Conservation (phyloP, 306 rosid genomes). For the Adenanthera pavonina region DNA sequence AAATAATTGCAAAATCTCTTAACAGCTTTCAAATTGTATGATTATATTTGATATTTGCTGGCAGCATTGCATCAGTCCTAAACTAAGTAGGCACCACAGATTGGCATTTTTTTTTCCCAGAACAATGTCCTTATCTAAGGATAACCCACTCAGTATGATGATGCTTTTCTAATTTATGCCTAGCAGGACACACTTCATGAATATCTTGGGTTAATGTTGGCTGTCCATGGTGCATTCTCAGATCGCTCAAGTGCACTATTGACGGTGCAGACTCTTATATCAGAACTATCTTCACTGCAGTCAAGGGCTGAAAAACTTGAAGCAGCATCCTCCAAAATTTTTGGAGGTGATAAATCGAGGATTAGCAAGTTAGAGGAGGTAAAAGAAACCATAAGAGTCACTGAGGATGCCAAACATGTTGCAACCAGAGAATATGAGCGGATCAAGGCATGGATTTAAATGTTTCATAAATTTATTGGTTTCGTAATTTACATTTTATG, state of each 20-base stretch:
- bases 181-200: conserved; percentile 81
- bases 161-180: conserved; percentile 40
- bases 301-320: conserved; percentile 91
- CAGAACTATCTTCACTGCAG: conserved; percentile 77
- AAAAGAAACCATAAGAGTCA: conserved; percentile 73
- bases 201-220: conserved; percentile 91
- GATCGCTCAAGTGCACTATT: conserved; percentile 87
- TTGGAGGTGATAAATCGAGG: conserved; percentile 90
- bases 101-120: conserved; percentile 31
- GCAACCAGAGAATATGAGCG: conserved; percentile 88
- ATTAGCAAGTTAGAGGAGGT: conserved; percentile 80
- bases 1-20: neutral
- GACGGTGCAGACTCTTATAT: conserved; percentile 89
- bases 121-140: conserved; percentile 6
- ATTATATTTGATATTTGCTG: conserved; percentile 14
- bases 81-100: neutral
- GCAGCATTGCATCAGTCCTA: conserved; percentile 12
- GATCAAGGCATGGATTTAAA: conserved; percentile 68
- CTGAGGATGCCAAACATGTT: conserved; percentile 86
- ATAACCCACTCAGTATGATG: conserved; percentile 31
- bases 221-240: conserved; percentile 84
- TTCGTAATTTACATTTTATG: neutral
- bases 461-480: neutral
- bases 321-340: conserved; percentile 82
- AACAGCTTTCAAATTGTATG: neutral